Conservation (phyloP, 495 filamentous ascomycete species). For the Lindgomyces ingoldianus region DNA sequence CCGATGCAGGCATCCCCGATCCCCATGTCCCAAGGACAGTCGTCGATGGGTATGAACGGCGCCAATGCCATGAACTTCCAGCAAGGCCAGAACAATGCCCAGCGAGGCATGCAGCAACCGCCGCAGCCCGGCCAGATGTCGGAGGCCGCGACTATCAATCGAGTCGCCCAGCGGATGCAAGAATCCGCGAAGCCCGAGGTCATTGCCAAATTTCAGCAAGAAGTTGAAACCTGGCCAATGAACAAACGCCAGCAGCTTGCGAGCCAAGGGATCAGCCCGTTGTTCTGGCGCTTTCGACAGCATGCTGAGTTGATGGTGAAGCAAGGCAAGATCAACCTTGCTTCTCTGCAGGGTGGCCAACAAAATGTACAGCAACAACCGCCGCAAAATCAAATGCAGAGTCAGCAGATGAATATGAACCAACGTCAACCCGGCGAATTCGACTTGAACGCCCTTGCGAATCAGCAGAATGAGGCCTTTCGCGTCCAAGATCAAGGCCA, state of each 20-base stretch:
- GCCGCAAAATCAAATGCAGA: constrained; percentile 48
- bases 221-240: constrained; percentile 44
- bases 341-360: constrained; percentile 23
- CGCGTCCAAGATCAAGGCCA: constrained; percentile 67
- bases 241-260: constrained; percentile 50
- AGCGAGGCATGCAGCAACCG: constrained; percentile 27
- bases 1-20: constrained; percentile 57
- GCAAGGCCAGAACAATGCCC: constrained; percentile 42
- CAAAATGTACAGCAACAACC: constrained; percentile 10
- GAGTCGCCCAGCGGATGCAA: constrained; percentile 49
- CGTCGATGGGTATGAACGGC: constrained; percentile 50
- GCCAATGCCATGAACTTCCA: constrained; percentile 40
- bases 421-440: constrained; percentile 50
- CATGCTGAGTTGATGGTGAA: constrained; percentile 48
- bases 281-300: constrained; percentile 54
- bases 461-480: constrained; percentile 63
- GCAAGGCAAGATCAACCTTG: neutral
- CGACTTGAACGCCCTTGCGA: constrained; percentile 59
- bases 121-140: neutral
- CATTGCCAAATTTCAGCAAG: constrained; percentile 50
- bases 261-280: constrained; percentile 51
- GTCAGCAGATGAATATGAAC: constrained; percentile 38
- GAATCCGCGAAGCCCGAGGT: constrained; percentile 49
- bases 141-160: constrained; percentile 50
- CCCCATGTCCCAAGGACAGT: constrained; percentile 45